Percentiles rank a stretch among this genome's conserved stretches.
phyloP scores from a whole-genome alignment of 768 basidiomycete species.

The Sarcodon sp. region DNA sequence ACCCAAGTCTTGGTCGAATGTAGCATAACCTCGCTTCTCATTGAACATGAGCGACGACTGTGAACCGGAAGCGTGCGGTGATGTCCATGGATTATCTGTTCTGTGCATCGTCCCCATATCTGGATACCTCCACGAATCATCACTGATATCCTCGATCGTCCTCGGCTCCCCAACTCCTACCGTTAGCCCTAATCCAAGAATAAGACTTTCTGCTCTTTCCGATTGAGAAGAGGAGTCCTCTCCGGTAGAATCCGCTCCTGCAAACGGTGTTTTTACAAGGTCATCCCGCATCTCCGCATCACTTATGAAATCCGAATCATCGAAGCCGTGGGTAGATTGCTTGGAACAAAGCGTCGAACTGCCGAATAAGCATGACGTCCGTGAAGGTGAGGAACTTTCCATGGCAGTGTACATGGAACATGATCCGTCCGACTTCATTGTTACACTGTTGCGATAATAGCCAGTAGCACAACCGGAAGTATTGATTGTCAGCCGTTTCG shows the following conservation, averaged over 20 bases:
- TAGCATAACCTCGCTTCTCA: neutral
- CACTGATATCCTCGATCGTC: neutral
- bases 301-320: neutral
- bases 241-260: neutral
- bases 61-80: neutral
- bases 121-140: neutral
- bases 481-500: slow-evolving; percentile 39
- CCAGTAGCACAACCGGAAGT: slow-evolving; percentile 31
- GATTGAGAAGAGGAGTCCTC: neutral
- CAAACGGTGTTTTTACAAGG: neutral
- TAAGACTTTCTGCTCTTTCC: neutral
- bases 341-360: too few species aligned
- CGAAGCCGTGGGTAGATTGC: too few species aligned
- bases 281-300: neutral
- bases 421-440: slow-evolving; percentile 31
- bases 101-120: too few species aligned
- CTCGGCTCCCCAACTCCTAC: neutral
- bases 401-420: slow-evolving; percentile 69
- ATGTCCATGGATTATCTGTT: too few species aligned
- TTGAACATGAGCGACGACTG: neutral
- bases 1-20: neutral
- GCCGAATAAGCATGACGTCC: too few species aligned
- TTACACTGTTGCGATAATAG: slow-evolving; percentile 33
- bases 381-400: slow-evolving; percentile 17
- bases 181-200: neutral